phyloP scores from a whole-genome alignment of 805 yeast genomes.

The Wickerhamiella nectarea region DNA sequence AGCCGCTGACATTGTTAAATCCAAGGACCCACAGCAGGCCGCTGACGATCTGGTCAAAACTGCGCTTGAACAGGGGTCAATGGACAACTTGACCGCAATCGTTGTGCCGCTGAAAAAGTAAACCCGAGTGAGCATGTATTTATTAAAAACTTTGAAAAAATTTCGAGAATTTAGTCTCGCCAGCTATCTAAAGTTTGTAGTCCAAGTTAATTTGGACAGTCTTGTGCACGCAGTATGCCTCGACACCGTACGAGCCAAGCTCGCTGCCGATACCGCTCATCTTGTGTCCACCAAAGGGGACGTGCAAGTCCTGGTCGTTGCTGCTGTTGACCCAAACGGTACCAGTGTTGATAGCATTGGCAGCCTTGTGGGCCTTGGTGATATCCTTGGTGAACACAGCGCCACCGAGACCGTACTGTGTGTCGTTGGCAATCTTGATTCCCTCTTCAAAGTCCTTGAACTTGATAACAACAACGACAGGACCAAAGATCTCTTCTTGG shows the following conservation, averaged over 20 bases:
- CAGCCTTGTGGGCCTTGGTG: constrained; percentile 49
- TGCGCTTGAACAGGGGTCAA: constrained; percentile 67
- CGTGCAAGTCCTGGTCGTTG: constrained; percentile 73
- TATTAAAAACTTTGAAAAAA: too few species aligned
- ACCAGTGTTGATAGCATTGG: constrained; percentile 50
- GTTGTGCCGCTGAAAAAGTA: constrained; percentile 44
- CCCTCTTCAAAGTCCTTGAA: constrained; percentile 59
- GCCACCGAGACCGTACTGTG: constrained; percentile 70
- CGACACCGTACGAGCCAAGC: constrained; percentile 78
- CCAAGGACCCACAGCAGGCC: constrained; percentile 41
- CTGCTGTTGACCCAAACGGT: constrained; percentile 69
- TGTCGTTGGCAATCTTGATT: constrained; percentile 50
- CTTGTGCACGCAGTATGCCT: constrained; percentile 73
- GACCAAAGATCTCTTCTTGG: constrained; percentile 78
- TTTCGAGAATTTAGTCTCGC: too few species aligned
- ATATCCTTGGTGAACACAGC: constrained; percentile 64
- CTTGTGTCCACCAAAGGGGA: constrained; percentile 90
- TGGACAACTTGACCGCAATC: constrained; percentile 91
- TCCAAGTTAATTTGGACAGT: constrained; percentile 41
- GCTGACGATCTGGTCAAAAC: constrained; percentile 51
- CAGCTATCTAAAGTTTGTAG: constrained; percentile 14
- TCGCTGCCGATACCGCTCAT: constrained; percentile 90
- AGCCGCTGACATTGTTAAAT: constrained; percentile 61
- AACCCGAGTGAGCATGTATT: background rate
- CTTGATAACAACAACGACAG: constrained; percentile 58